phyloP scores from a whole-genome alignment of 495 filamentous ascomycete genomes.

The Penicillium tannophilum region DNA sequence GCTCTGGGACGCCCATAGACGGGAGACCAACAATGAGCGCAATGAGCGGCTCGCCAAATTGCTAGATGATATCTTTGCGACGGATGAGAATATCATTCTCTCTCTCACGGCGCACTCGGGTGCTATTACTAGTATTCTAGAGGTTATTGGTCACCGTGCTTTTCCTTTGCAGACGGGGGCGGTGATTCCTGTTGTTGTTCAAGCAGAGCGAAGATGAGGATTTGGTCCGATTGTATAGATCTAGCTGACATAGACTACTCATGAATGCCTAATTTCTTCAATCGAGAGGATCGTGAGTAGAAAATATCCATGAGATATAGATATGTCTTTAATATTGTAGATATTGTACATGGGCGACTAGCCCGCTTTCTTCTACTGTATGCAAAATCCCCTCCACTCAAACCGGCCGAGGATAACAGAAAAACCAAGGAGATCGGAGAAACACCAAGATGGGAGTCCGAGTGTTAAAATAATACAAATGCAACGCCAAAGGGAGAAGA shows the following conservation, averaged over 20 bases:
- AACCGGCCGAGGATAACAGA: constrained; percentile 13
- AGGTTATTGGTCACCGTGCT: constrained; percentile 62
- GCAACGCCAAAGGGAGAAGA: constrained; percentile 27
- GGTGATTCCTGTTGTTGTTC: constrained; percentile 70
- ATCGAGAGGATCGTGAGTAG: not conserved
- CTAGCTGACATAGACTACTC: not conserved
- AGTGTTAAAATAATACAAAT: constrained; percentile 30
- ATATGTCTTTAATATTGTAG: constrained; percentile 18
- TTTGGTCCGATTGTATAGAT: not conserved
- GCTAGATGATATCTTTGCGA: constrained; percentile 65
- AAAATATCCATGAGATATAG: constrained; percentile 18
- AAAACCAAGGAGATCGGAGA: constrained; percentile 22
- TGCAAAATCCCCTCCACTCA: constrained; percentile 26
- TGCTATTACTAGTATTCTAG: constrained; percentile 62
- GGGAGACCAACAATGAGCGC: constrained; percentile 59
- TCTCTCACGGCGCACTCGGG: constrained; percentile 75
- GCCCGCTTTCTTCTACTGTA: constrained; percentile 28
- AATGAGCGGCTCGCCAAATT: constrained; percentile 55
- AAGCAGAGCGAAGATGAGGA: constrained; percentile 40
- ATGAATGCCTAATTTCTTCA: not conserved
- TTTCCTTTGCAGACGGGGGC: constrained; percentile 69
- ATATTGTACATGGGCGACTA: constrained; percentile 34
- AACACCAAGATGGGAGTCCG: constrained; percentile 11
- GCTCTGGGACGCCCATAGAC: constrained; percentile 55
- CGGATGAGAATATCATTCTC: constrained; percentile 61